These are phyloP conservation scores for Crepidotus variabilis DNA, from an alignment of 768 basidiomycete species.

Conservation along the genomic window DNA sequence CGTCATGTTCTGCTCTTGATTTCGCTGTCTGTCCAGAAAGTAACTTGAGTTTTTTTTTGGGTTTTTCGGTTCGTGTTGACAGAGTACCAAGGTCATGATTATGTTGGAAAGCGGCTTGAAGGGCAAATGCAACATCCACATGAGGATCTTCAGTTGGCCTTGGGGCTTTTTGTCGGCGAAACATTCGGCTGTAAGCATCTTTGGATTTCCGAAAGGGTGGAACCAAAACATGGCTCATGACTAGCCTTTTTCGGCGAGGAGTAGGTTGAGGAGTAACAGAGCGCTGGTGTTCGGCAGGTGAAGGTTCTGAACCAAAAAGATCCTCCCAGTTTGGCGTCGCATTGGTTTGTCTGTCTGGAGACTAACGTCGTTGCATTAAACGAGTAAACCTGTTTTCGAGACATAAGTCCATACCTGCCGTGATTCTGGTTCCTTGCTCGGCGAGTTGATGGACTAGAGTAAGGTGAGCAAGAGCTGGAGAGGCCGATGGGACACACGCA, in stretches of 20 bases:
- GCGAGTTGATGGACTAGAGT: background rate
- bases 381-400: too few relatives aligned
- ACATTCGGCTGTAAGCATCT: background rate
- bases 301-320: background rate
- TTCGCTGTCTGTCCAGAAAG: too few relatives aligned
- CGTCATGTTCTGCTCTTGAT: background rate
- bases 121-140: conserved; percentile 1
- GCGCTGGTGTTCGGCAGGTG: background rate
- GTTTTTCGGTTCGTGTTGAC: too few relatives aligned
- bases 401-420: too few relatives aligned
- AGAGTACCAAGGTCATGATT: conserved; percentile 8
- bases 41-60: too few relatives aligned
- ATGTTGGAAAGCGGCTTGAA: conserved; percentile 12
- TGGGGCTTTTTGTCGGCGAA: background rate
- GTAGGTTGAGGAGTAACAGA: too few relatives aligned
- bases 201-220: background rate
- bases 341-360: background rate
- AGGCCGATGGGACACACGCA: background rate
- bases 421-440: background rate
- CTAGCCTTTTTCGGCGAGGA: background rate
- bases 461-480: background rate
- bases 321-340: background rate
- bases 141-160: background rate
- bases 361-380: too few relatives aligned
- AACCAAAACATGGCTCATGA: background rate